Evolutionary conservation across 2,329 filamentous ascomycete genomes (phyloP).

Genomic region (Alternaria ventricosa): DNA sequence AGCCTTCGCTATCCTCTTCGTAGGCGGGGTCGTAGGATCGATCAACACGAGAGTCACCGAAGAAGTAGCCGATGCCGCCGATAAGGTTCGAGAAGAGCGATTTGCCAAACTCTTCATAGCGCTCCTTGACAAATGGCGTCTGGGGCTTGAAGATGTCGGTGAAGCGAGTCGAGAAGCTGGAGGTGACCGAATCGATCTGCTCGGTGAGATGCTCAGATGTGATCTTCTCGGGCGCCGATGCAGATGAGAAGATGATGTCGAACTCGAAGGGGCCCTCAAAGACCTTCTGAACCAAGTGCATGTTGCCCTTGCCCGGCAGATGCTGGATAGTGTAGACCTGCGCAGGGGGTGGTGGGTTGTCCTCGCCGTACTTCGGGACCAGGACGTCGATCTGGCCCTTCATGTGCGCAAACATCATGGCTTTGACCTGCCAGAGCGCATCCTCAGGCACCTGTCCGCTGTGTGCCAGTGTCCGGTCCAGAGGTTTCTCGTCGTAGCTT

Average conservation of each 20-base stretch:
- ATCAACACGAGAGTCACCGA: slow-evolving; percentile 86
- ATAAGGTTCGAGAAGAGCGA: slow-evolving; percentile 94
- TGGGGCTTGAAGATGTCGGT: slow-evolving; percentile 73
- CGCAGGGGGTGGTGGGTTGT: slow-evolving; percentile 77
- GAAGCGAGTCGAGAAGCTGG: slow-evolving; percentile 78
- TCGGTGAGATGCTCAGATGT: slow-evolving; percentile 70
- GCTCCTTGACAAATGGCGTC: slow-evolving; percentile 74
- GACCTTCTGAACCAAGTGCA: slow-evolving; percentile 88
- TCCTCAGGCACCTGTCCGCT: slow-evolving; percentile 72
- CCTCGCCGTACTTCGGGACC: slow-evolving; percentile 63
- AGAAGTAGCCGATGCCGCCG: slow-evolving; percentile 94
- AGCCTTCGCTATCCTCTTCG: slow-evolving; percentile 92
- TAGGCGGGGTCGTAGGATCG: slow-evolving; percentile 91
- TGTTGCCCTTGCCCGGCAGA: slow-evolving; percentile 72
- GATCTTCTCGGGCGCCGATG: slow-evolving; percentile 63
- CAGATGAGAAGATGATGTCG: slow-evolving; percentile 87
- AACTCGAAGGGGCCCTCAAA: slow-evolving; percentile 92
- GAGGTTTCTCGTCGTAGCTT: slow-evolving; percentile 70
- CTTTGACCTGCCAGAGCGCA: slow-evolving; percentile 83
- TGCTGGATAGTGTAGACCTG: slow-evolving; percentile 83
- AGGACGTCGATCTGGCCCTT: slow-evolving; percentile 69
- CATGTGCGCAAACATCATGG: slow-evolving; percentile 67
- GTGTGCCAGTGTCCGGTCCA: slow-evolving; percentile 77
- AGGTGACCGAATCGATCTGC: slow-evolving; percentile 70
- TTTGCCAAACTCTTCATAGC: slow-evolving; percentile 81